phyloP scores from a whole-genome alignment of 352 stramenopile species.

The Pythium periplocum region DNA sequence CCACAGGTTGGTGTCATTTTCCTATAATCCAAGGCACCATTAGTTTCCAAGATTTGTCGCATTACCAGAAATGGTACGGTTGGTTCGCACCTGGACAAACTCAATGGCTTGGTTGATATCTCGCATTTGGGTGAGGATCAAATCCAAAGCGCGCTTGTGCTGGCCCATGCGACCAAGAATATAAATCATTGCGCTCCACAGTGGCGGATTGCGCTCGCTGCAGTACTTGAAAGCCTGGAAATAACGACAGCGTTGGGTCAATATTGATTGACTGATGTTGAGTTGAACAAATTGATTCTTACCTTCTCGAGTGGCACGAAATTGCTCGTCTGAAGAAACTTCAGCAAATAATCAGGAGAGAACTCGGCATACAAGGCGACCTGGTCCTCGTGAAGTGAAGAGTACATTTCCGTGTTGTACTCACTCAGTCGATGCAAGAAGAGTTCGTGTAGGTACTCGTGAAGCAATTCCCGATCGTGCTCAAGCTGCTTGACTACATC shows the following conservation, averaged over 20 bases:
- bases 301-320: slow-evolving; percentile 84
- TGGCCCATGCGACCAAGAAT: slow-evolving; percentile 82
- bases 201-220: slow-evolving; percentile 54
- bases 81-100: slow-evolving; percentile 53
- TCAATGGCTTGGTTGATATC: slow-evolving; percentile 83
- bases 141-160: slow-evolving; percentile 78
- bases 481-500: slow-evolving; percentile 78
- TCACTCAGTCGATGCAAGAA: slow-evolving; percentile 60
- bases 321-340: slow-evolving; percentile 77
- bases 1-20: slow-evolving; percentile 71
- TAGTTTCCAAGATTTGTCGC: too few species aligned
- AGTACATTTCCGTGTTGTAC: slow-evolving; percentile 79
- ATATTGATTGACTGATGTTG: too few species aligned
- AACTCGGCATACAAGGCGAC: slow-evolving; percentile 75
- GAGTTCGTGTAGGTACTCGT: slow-evolving; percentile 75
- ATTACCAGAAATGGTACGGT: too few species aligned
- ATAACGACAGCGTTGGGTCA: not conserved
- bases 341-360: slow-evolving; percentile 49
- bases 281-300: not conserved
- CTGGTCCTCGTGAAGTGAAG: slow-evolving; percentile 65
- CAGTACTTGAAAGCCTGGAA: slow-evolving; percentile 74
- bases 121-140: slow-evolving; percentile 75
- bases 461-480: slow-evolving; percentile 52
- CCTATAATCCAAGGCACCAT: slow-evolving; percentile 10
- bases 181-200: slow-evolving; percentile 87